phyloP scores from a whole-genome alignment of 176 grass and related monocot species.

The Musa acuminata region DNA sequence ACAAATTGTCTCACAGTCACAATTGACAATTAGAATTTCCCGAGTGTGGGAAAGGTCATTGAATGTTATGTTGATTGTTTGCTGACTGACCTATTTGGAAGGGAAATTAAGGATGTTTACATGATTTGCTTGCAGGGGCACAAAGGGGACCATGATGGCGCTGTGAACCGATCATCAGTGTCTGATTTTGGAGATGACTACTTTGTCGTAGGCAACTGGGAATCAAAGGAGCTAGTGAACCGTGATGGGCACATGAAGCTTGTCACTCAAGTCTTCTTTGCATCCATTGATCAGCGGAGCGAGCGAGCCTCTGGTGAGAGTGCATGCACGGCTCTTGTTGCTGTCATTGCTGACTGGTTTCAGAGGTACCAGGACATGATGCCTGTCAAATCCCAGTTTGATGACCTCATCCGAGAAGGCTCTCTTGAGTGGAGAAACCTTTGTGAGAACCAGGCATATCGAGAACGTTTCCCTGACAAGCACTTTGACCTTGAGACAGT shows the following conservation, averaged over 20 bases:
- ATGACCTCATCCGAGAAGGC: conserved; percentile 83
- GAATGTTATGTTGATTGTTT: background rate
- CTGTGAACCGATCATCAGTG: conserved; percentile 35
- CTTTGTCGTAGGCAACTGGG: conserved; percentile 90
- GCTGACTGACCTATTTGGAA: background rate
- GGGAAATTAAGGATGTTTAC: conserved; percentile 18
- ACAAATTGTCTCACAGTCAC: background rate
- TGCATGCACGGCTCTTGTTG: conserved; percentile 84
- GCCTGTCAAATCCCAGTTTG: conserved; percentile 80
- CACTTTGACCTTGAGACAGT: conserved; percentile 98
- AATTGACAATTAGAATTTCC: background rate
- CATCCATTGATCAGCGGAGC: conserved; percentile 90
- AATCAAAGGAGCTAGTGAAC: conserved; percentile 52
- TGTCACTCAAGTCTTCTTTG: conserved; percentile 68
- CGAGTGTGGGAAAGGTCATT: background rate
- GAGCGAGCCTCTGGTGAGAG: conserved; percentile 88
- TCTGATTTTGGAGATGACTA: conserved; percentile 81
- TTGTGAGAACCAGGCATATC: conserved; percentile 60
- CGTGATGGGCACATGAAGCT: conserved; percentile 82
- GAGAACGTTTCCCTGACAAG: conserved; percentile 67
- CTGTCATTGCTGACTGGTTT: conserved; percentile 86
- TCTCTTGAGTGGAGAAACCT: conserved; percentile 92
- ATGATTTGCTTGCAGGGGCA: conserved; percentile 42
- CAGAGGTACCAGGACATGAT: conserved; percentile 61
- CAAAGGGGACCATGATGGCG: conserved; percentile 35